Evolutionary conservation across 805 yeast genomes (phyloP), one percentile per base, ranked within the genome.

Genomic region (Saturnispora besseyi): DNA sequence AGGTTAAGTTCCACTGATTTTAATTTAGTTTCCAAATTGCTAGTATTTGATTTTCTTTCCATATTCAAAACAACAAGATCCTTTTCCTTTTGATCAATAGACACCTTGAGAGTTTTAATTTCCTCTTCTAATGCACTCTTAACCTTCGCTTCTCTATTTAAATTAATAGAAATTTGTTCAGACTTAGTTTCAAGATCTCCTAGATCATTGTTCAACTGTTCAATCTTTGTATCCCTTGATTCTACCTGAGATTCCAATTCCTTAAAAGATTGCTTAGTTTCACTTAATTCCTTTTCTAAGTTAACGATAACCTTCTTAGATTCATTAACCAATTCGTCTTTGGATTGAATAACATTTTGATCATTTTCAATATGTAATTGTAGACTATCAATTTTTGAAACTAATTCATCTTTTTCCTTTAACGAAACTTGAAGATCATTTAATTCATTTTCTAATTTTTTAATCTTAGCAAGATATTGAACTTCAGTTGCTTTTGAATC

Each of bases 401-500:
- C 63, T 8, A 75, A 53, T 33, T 58, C 59, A 8, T 57, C 59
- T 2, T 62, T 60, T 3, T 62, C 51, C 4, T 60, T 52, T 4
- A 59, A 52, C 33, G 64, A 57, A 26, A 65, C 59, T 13, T 50
- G 30, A 37, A 84, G 65, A 1, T 66, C 58, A 42, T 74, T 73
- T 24, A 87, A 66, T 51, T 83, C 77, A 24, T 78, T 79, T 50
- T 76, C 75, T 52, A 81, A 69, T 49, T 75, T 77, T 51, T 77
- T 78, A 4, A 79, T 71, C 59, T 79, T 82, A 38, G 76, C 66
- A 5, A 79, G 5, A 82, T 76, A 42, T 82, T 86, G 52, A 72
- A 61, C 50, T 46, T 65, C 66, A n/a, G 58, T 52, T 12, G 62
- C 52, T 15, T 55, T 57, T 2, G 59, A 45, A 41, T 61, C 79